phyloP scores from a whole-genome alignment of 257 asterid genomes.

The Gynochthodes officinalis region DNA sequence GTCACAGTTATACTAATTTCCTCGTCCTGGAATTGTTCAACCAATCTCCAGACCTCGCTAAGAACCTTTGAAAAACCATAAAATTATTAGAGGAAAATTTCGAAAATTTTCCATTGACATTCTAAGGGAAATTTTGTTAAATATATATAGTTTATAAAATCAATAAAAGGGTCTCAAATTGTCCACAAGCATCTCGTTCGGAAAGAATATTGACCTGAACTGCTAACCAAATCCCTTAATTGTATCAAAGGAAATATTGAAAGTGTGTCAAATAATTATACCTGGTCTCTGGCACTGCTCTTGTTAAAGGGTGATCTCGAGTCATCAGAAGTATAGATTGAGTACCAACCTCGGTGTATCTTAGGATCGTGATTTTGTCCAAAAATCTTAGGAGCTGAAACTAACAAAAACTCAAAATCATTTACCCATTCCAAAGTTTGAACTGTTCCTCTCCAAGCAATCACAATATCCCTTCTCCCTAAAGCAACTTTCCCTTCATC shows the following conservation, averaged over 20 bases:
- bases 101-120: not conserved
- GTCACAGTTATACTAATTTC: conserved; percentile 66
- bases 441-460: too few species aligned
- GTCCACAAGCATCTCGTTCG: not conserved
- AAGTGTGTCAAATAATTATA: not conserved
- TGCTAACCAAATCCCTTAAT: not conserved
- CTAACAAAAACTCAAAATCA: too few species aligned
- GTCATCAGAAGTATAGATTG: conserved; percentile 65
- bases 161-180: not conserved
- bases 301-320: conserved; percentile 50
- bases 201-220: not conserved
- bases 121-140: too few species aligned
- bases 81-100: not conserved
- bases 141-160: too few species aligned
- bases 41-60: conserved; percentile 51
- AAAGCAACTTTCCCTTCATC: too few species aligned
- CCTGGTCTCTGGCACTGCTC: too few species aligned
- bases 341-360: conserved; percentile 74
- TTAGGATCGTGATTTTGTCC: conserved; percentile 26
- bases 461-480: too few species aligned
- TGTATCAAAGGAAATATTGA: not conserved
- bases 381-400: conserved; percentile 53
- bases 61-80: conserved; percentile 43
- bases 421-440: too few species aligned
- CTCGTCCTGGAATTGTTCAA: conserved; percentile 58